Percentiles rank a stretch among this genome's conserved stretches.
Conservation (phyloP, 345 rosid genomes). For the Populus ilicifolia region DNA sequence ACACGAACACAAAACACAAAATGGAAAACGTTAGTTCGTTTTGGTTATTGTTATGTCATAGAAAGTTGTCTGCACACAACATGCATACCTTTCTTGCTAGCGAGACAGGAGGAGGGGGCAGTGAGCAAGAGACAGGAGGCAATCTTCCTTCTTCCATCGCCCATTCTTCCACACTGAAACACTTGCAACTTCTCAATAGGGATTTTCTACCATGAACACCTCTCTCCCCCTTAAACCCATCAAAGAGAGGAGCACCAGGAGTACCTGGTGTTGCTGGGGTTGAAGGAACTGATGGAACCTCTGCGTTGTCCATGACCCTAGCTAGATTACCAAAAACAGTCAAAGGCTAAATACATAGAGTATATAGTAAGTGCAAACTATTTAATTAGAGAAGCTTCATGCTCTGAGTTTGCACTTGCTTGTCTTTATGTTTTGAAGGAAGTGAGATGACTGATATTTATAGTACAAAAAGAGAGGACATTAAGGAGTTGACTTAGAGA, state of each 20-base stretch:
- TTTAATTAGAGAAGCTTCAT: neutral
- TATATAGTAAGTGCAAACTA: neutral
- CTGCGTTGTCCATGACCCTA: conserved; percentile 47
- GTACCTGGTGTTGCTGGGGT: conserved; percentile 72
- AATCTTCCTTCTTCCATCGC: conserved; percentile 63
- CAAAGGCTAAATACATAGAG: neutral
- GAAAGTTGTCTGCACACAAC: neutral
- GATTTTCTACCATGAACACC: conserved; percentile 41
- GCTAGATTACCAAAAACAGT: neutral
- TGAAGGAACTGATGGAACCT: conserved; percentile 60
- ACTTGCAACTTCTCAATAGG: conserved; percentile 52
- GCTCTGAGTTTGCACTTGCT: neutral
- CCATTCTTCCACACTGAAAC: conserved; percentile 71
- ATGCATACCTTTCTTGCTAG: conserved; percentile 61
- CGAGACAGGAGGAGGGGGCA: conserved; percentile 61
- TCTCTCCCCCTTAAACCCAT: conserved; percentile 41
- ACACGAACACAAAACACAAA: neutral
- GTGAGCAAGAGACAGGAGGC: conserved; percentile 62
- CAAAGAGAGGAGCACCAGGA: conserved; percentile 64
- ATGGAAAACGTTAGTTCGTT: neutral
- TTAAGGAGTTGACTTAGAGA: conserved; percentile 34
- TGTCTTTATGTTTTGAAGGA: conserved; percentile 5
- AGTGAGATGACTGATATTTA: conserved; percentile 28
- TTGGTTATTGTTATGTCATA: neutral
- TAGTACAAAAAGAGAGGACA: conserved; percentile 11